Base-by-base conservation (phyloP, 2,329 filamentous ascomycete genomes). In the Aspergillus fructus region DNA sequence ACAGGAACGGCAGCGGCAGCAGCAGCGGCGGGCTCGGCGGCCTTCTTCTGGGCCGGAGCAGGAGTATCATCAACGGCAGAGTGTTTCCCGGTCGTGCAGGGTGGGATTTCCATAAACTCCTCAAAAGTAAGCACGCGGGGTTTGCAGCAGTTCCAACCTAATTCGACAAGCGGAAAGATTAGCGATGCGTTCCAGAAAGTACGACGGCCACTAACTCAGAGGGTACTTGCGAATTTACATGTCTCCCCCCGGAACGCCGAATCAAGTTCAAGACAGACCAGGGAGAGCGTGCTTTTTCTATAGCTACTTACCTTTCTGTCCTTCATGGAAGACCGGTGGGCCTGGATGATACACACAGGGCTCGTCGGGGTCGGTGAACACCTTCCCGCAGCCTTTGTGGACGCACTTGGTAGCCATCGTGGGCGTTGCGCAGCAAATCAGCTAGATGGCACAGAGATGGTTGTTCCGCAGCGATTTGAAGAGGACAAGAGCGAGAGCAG, bases 71-170 rank as follows among this genome's bases (percentile, higher is more conserved):
- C 93, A 61, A 94, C 89, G 12, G 91, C 92, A 58, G 90, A 94
- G 80, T 99, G 94, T 68, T 88, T 93, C 69, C 94, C 94, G 12
- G 88, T 90, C 24, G 94, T 96, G 82, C 94, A 99, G 39, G 94
- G 93, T 49, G 90, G 81, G 67, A 99, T 97, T 59, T 82, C 76
- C 76, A 99, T 90, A 81, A 99, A 99, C 78, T 99, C 94, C 78
- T 99, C 94, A 74, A 99, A 99, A 59, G 92, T 97, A 68, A 99
- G 82, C 68, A 97, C 92, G 70, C 94, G 89, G 56, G 93, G 89
- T 79, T 97, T 97, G 85, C 94, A 99, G 81, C 94, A 99, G 80
- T 96, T 96, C 93, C 94, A 97, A 71, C 94, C 93, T 97, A 69
- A 40, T 39, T 41, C 6, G 27, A 54, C 34, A 34, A 37, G 9